Percentiles rank a stretch among this genome's conserved stretches.
Conservation (phyloP, 805 yeast species). For the Candida nemodendra region DNA sequence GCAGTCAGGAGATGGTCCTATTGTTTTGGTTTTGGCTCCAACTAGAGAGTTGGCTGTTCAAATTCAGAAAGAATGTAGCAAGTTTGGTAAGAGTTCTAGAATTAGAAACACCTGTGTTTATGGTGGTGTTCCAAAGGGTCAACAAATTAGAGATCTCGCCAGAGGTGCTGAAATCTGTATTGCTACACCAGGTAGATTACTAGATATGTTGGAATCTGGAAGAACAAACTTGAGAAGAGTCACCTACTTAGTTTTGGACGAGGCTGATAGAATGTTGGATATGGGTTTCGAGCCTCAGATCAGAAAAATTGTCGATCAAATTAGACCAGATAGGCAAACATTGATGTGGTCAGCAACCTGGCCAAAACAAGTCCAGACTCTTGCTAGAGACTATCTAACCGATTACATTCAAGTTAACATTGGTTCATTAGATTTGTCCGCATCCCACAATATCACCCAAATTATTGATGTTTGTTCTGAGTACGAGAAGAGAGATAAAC, state of each 20-base stretch:
- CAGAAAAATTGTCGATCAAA: slow-evolving; percentile 92
- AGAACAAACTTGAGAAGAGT: slow-evolving; percentile 95
- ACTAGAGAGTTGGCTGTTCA: slow-evolving; percentile 99
- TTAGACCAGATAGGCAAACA: slow-evolving; percentile 99
- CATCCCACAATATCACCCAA: slow-evolving; percentile 95
- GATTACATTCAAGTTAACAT: slow-evolving; percentile 96
- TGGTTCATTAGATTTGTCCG: slow-evolving; percentile 94
- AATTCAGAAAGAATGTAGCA: slow-evolving; percentile 93
- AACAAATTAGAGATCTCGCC: slow-evolving; percentile 91
- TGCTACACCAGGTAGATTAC: slow-evolving; percentile 98
- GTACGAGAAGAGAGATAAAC: slow-evolving; percentile 91
- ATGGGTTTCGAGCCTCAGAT: slow-evolving; percentile 99
- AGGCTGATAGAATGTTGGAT: slow-evolving; percentile 99
- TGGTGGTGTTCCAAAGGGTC: slow-evolving; percentile 99
- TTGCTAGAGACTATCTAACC: slow-evolving; percentile 85
- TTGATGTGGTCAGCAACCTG: slow-evolving; percentile 99
- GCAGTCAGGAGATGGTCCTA: slow-evolving; percentile 95
- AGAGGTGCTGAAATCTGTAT: slow-evolving; percentile 95
- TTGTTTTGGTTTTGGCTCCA: slow-evolving; percentile 93
- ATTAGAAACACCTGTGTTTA: slow-evolving; percentile 96
- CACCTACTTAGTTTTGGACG: slow-evolving; percentile 94
- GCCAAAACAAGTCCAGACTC: slow-evolving; percentile 96
- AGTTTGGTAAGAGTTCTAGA: slow-evolving; percentile 88
- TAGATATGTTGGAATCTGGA: slow-evolving; percentile 94
- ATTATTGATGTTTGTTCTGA: slow-evolving; percentile 86